Percentiles rank a stretch among this genome's conserved stretches.
phyloP scores from a whole-genome alignment of 345 rosid genomes.

The Moricandia arvensis region DNA sequence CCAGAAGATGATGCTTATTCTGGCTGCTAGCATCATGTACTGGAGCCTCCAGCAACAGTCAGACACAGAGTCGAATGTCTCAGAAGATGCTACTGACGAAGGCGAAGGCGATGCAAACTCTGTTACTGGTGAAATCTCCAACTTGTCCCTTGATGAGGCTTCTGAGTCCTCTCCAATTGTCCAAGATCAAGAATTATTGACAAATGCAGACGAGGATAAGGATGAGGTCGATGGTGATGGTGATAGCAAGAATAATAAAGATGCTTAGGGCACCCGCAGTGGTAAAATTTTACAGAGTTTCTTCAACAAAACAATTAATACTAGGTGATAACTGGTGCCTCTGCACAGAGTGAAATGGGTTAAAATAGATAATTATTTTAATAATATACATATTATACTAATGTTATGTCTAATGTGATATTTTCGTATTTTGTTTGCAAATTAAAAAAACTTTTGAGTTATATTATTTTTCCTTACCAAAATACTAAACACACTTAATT shows the following conservation, averaged over 20 bases:
- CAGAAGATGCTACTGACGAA: conserved; percentile 39
- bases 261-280: conserved; percentile 14
- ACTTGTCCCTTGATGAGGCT: conserved; percentile 24
- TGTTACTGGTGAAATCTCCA: conserved; percentile 31
- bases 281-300: too few relatives aligned
- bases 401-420: too few relatives aligned
- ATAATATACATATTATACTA: too few relatives aligned
- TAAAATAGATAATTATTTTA: too few relatives aligned
- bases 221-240: conserved; percentile 28
- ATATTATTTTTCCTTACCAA: too few relatives aligned
- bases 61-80: conserved; percentile 39
- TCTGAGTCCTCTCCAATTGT: neutral
- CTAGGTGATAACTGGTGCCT: too few relatives aligned
- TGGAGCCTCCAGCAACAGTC: conserved; percentile 78
- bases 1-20: conserved; percentile 92
- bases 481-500: too few relatives aligned
- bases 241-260: conserved; percentile 27
- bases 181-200: conserved; percentile 17
- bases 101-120: conserved; percentile 25
- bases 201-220: conserved; percentile 18
- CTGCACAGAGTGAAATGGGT: too few relatives aligned
- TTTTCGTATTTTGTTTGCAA: too few relatives aligned
- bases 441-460: too few relatives aligned
- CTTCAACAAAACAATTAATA: too few relatives aligned
- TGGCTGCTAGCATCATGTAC: conserved; percentile 90